These are phyloP conservation scores for Apiospora koreana DNA, from an alignment of 2,329 filamentous ascomycete genomes.

Conservation along the genomic window DNA sequence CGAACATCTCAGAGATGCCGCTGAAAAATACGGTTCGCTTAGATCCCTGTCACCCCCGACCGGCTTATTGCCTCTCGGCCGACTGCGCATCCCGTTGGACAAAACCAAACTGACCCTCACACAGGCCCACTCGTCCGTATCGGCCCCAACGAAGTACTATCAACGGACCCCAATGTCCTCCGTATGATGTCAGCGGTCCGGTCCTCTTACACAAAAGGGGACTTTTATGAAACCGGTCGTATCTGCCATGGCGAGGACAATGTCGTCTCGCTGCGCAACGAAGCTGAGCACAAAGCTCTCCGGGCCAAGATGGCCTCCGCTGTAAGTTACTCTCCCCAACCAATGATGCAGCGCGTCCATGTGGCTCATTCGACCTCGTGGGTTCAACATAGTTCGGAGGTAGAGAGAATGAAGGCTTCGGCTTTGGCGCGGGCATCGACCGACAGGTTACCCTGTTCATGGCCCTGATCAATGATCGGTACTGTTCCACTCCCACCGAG, in stretches of 20 bases:
- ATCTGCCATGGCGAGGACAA: slow-evolving; percentile 38
- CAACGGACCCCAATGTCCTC: slow-evolving; percentile 23
- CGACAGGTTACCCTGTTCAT: slow-evolving; percentile 42
- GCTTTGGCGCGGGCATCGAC: slow-evolving; percentile 42
- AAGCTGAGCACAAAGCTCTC: slow-evolving; percentile 37
- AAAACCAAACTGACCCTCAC: not conserved
- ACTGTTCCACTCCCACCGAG: slow-evolving; percentile 38
- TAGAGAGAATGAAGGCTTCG: slow-evolving; percentile 47
- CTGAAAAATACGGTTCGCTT: slow-evolving; percentile 22
- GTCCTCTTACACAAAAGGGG: slow-evolving; percentile 38
- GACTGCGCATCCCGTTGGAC: not conserved
- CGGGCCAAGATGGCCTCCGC: slow-evolving; percentile 46
- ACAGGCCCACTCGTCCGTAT: slow-evolving; percentile 26
- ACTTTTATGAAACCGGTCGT: slow-evolving; percentile 39
- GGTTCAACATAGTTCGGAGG: slow-evolving; percentile 45
- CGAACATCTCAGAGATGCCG: slow-evolving; percentile 22
- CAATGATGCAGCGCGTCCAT: not conserved
- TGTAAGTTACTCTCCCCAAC: slow-evolving; percentile 29
- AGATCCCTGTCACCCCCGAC: not conserved
- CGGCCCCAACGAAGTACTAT: slow-evolving; percentile 28
- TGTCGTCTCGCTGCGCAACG: slow-evolving; percentile 36
- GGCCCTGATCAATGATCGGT: slow-evolving; percentile 48
- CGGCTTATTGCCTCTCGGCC: slow-evolving; percentile 3
- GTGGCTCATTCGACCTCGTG: slow-evolving; percentile 15
- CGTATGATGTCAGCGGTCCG: slow-evolving; percentile 35